Evolutionary conservation across 2,329 filamentous ascomycete species (phyloP).

Genomic region (Botrytis fragariae): DNA sequence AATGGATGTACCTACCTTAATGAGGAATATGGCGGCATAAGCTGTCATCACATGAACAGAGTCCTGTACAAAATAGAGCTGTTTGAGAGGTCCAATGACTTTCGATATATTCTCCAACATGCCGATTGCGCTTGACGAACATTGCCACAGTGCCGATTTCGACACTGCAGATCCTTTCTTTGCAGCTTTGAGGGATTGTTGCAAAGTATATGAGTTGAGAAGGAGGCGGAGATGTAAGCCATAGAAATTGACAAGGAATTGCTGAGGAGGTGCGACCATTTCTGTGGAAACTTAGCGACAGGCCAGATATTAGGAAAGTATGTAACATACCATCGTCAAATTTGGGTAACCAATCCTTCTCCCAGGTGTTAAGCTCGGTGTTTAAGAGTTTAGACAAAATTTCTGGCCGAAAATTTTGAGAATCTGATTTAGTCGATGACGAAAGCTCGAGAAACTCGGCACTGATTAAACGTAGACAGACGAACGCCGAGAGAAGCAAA

Average conservation of each 20-base stretch:
- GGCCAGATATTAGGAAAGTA: neutral
- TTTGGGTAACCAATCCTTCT: constrained; percentile 24
- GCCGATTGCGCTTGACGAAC: constrained; percentile 49
- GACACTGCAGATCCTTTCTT: constrained; percentile 32
- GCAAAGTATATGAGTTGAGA: constrained; percentile 41
- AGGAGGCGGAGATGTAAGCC: constrained; percentile 42
- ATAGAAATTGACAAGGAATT: constrained; percentile 43
- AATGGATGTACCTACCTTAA: constrained; percentile 38
- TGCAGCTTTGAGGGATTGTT: constrained; percentile 35
- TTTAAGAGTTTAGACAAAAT: constrained; percentile 25
- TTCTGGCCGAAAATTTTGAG: constrained; percentile 7
- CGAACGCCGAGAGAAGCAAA: constrained; percentile 41
- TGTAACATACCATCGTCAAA: constrained; percentile 25
- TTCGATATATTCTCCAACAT: constrained; percentile 58
- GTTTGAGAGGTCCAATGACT: constrained; percentile 32
- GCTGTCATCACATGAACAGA: constrained; percentile 45
- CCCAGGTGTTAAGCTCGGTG: constrained; percentile 25
- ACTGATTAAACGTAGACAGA: constrained; percentile 41
- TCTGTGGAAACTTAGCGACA: neutral
- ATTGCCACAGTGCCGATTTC: constrained; percentile 38
- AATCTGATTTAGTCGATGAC: constrained; percentile 11
- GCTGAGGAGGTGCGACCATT: constrained; percentile 35
- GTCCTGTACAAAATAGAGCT: constrained; percentile 44
- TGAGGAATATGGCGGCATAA: constrained; percentile 43
- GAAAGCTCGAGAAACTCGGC: constrained; percentile 38